Evolutionary conservation across 192 early-diverging fungal genomes (phyloP).

Genomic region (Backusella circina): DNA sequence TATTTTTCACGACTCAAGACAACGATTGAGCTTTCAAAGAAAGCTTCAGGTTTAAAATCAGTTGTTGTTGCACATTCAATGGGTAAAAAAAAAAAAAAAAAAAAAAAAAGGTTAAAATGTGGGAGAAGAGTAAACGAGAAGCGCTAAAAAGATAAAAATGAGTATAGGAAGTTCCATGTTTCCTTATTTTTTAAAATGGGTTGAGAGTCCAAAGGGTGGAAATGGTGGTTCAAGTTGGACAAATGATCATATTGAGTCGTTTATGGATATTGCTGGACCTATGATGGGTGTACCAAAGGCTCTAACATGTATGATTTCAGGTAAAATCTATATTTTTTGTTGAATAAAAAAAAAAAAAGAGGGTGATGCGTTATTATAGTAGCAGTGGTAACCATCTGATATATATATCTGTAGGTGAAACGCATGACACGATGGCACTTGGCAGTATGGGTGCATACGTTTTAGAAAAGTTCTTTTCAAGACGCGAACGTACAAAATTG

Average conservation of each 20-base stretch:
- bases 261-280: conserved; percentile 85
- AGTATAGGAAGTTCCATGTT: conserved; percentile 60
- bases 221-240: conserved; percentile 71
- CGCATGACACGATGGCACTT: conserved; percentile 79
- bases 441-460: conserved; percentile 70
- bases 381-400: neutral
- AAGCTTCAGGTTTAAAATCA: conserved; percentile 50
- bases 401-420: conserved; percentile 47
- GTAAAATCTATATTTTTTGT: conserved; percentile 5
- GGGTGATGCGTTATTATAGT: neutral
- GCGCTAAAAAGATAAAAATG: too few species aligned
- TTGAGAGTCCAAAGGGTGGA: conserved; percentile 60
- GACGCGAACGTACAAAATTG: conserved; percentile 66
- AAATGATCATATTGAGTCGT: conserved; percentile 70
- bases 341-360: too few species aligned
- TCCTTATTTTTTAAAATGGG: conserved; percentile 89
- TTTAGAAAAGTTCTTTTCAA: conserved; percentile 81
- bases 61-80: conserved; percentile 62
- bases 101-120: neutral
- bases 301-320: conserved; percentile 65
- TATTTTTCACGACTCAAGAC: conserved; percentile 77
- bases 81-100: conserved; percentile 35
- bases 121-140: neutral
- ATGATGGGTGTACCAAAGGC: conserved; percentile 86
- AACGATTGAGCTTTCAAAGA: conserved; percentile 61